Evolutionary conservation across 2,329 filamentous ascomycete genomes (phyloP).

Genomic region (Talaromyces sp.): DNA sequence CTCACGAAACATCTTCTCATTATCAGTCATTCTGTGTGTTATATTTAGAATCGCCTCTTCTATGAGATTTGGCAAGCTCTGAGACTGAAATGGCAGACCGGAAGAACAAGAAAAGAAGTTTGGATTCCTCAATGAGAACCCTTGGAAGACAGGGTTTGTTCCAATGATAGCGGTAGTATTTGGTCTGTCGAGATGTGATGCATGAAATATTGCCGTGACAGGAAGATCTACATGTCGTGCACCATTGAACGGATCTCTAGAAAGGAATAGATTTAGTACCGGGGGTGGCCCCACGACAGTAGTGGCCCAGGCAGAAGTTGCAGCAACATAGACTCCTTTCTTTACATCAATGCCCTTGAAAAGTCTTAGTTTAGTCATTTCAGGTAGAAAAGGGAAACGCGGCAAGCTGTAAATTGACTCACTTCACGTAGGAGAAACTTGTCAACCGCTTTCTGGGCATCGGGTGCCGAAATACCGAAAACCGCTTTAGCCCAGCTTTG

Average conservation of each 20-base stretch:
- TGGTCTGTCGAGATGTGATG: slow-evolving; percentile 3
- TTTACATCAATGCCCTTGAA: not conserved
- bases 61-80: not conserved
- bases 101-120: slow-evolving; percentile 9
- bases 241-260: slow-evolving; percentile 2
- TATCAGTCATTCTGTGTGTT: slow-evolving; percentile 9
- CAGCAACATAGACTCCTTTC: slow-evolving; percentile 11
- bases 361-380: not conserved
- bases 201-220: slow-evolving; percentile 8
- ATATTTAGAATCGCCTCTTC: slow-evolving; percentile 10
- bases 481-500: slow-evolving; percentile 15
- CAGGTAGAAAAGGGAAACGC: not conserved
- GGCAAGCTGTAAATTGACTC: not conserved
- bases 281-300: slow-evolving; percentile 10
- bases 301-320: slow-evolving; percentile 11
- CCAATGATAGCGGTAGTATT: slow-evolving; percentile 6
- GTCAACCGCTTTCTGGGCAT: slow-evolving; percentile 4
- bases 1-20: slow-evolving; percentile 10
- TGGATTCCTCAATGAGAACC: not conserved
- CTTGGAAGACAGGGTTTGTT: not conserved
- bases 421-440: slow-evolving; percentile 4
- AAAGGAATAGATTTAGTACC: slow-evolving; percentile 3
- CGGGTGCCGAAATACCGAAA: not conserved
- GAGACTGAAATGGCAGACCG: not conserved
- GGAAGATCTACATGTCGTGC: not conserved